Evolutionary conservation across 2,329 filamentous ascomycete species (phyloP), one percentile per base, ranked within the genome.

Genomic region (Parastagonospora avenae): DNA sequence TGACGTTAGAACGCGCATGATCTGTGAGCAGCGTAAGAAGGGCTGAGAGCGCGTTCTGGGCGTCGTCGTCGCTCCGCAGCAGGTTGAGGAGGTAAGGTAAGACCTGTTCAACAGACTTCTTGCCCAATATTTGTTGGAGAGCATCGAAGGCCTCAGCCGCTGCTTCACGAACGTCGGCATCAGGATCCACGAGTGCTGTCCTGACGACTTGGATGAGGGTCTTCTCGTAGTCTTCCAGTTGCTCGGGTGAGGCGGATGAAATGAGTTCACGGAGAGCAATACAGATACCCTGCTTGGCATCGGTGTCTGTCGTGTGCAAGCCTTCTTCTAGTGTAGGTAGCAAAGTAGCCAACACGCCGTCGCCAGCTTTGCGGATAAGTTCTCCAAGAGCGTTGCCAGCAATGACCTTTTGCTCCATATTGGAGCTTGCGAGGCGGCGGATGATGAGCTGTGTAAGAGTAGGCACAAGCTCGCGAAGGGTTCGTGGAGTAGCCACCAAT

Each of bases 351-450:
- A 99, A 81, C 50, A 99, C 92, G 48, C 91, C 89, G 73, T 99
- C 94, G 55, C 95, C 94, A 67, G 94, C 93, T 76, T 96, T 97
- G 67, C 94, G 88, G 68, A 99, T 97, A 60, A 99, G 85, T 73
- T 99, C 94, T 68, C 94, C 94, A 48, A 99, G 82, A 42, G 94
- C 92, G 73, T 97, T 97, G 73, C 93, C 93, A 60, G 95, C 94
- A 80, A 99, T 99, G 63, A 96, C 89, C 80, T 97, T 97, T 75
- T 99, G 94, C 74, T 99, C 94, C 88, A 96, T 92, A 70, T 97
- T 97, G 39, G 92, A 89, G 73, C 92, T 97, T 55, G 92, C 94
- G 62, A 99, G 84, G 42, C 94, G 90, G 52, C 91, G 87, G 71
- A 99, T 97, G 64, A 99, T 89, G 57, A 99, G 86, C 72, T 97